phyloP scores from a whole-genome alignment of 306 rosid species.

The Adenanthera pavonina region DNA sequence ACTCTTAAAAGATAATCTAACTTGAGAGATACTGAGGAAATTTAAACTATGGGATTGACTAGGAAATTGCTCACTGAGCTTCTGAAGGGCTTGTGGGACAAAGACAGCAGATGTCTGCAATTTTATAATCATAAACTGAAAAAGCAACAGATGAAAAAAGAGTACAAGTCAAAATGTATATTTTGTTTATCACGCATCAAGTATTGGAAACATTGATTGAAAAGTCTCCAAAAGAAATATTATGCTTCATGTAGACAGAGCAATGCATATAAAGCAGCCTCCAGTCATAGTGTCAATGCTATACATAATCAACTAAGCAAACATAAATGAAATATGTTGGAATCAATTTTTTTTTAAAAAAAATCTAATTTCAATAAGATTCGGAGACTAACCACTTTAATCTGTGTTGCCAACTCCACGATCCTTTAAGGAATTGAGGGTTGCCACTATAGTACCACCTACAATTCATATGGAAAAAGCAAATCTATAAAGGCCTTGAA shows the following conservation, averaged over 20 bases:
- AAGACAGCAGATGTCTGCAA: conserved; percentile 85
- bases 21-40: conserved; percentile 21
- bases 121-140: background rate
- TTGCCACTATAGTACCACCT: conserved; percentile 94
- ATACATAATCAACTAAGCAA: conserved; percentile 4
- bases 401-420: conserved; percentile 75
- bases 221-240: background rate
- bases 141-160: conserved; percentile 10
- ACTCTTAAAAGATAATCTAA: background rate
- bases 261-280: background rate
- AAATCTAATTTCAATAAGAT: conserved; percentile 29
- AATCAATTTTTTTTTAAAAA: no score
- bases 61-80: conserved; percentile 89
- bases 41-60: conserved; percentile 58
- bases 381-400: conserved; percentile 69
- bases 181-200: background rate
- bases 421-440: conserved; percentile 72
- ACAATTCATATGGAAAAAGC: conserved; percentile 34
- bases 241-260: background rate
- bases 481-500: background rate
- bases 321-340: conserved; percentile 9
- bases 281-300: background rate
- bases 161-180: background rate
- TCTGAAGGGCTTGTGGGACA: conserved; percentile 94
- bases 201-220: background rate